Evolutionary conservation across 352 stramenopile genomes (phyloP).

Genomic region (Globisporangium okanoganense): DNA sequence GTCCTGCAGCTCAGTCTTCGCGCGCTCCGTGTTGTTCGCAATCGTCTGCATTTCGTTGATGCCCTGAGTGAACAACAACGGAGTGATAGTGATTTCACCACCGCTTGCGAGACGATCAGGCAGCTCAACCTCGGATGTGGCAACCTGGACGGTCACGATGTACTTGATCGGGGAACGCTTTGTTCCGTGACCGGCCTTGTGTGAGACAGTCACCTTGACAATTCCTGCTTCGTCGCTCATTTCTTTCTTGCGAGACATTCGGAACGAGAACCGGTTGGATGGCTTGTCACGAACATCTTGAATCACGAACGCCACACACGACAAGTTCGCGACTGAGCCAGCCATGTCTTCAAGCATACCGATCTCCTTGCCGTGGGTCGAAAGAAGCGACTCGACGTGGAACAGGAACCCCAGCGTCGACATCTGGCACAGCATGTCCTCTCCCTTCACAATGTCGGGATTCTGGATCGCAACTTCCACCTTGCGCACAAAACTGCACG

Average conservation of each 20-base stretch:
- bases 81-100: conserved; percentile 81
- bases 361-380: conserved; percentile 94
- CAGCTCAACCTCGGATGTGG: conserved; percentile 70
- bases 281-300: conserved; percentile 85
- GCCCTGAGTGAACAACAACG: conserved; percentile 86
- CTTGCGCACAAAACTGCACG: conserved; percentile 82
- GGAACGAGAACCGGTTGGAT: conserved; percentile 84
- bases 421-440: conserved; percentile 80
- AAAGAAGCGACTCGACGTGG: conserved; percentile 92
- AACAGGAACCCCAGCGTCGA: conserved; percentile 85
- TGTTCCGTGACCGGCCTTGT: conserved; percentile 41
- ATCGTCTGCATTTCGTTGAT: conserved; percentile 96
- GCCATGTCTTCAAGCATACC: conserved; percentile 95
- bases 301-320: conserved; percentile 82
- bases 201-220: conserved; percentile 73
- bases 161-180: conserved; percentile 77
- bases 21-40: conserved; percentile 87
- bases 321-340: conserved; percentile 75
- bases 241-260: conserved; percentile 78
- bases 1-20: conserved; percentile 86
- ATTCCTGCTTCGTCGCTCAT: conserved; percentile 66
- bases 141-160: conserved; percentile 78
- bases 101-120: conserved; percentile 61
- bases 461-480: conserved; percentile 83
- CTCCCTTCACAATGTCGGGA: conserved; percentile 61